Conservation (phyloP, 768 basidiomycete genomes). For the Mycena pura region DNA sequence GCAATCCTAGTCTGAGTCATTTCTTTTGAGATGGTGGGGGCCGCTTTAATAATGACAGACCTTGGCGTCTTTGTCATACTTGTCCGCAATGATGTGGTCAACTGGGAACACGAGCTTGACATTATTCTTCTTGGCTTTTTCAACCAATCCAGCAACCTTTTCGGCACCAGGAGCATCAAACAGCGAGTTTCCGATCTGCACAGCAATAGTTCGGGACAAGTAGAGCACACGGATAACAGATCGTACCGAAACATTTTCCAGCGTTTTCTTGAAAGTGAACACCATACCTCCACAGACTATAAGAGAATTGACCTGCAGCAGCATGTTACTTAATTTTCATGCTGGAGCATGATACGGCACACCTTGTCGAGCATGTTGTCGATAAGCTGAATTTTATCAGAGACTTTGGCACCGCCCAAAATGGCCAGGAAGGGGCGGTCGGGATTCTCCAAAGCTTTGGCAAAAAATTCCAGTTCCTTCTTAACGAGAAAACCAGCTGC, state of each 20-base stretch:
- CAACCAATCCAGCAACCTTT: slow-evolving; percentile 83
- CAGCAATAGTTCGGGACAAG: slow-evolving; percentile 9
- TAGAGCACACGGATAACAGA: background rate
- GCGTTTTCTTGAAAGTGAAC: slow-evolving; percentile 97
- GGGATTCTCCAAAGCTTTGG: slow-evolving; percentile 94
- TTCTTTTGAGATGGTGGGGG: background rate
- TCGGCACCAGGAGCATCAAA: slow-evolving; percentile 89
- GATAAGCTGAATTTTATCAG: slow-evolving; percentile 98
- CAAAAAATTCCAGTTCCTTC: slow-evolving; percentile 98
- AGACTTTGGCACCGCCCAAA: slow-evolving; percentile 97
- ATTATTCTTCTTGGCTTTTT: slow-evolving; percentile 90
- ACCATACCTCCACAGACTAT: slow-evolving; percentile 99
- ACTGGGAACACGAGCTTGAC: slow-evolving; percentile 96
- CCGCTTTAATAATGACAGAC: slow-evolving; percentile 45
- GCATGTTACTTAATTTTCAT: background rate
- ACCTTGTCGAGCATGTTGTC: slow-evolving; percentile 99
- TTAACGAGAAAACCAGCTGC: slow-evolving; percentile 97
- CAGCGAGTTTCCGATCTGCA: slow-evolving; percentile 91
- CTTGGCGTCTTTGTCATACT: slow-evolving; percentile 91
- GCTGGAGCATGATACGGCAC: slow-evolving; percentile 16
- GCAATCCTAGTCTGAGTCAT: slow-evolving; percentile 67
- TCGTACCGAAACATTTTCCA: slow-evolving; percentile 76
- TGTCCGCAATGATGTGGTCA: slow-evolving; percentile 93
- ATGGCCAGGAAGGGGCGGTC: slow-evolving; percentile 98
- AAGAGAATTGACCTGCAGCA: slow-evolving; percentile 82